Evolutionary conservation across 176 grass and related monocot species (phyloP).

Genomic region (Pharus latifolius): DNA sequence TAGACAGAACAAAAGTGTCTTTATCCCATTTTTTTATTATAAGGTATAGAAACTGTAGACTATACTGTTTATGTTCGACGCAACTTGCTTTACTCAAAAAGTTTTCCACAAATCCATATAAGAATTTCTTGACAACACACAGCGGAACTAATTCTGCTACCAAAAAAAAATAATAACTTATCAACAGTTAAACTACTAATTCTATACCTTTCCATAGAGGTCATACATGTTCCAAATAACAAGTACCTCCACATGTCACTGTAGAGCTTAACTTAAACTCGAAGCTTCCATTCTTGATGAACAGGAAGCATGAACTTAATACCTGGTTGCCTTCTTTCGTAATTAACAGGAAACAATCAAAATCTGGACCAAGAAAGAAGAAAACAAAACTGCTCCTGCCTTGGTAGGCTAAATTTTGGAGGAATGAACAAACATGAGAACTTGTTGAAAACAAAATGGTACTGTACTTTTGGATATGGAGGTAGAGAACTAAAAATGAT

Average conservation of each 20-base stretch:
- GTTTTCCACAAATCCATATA: background rate
- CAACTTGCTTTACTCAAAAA: background rate
- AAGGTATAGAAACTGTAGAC: too few relatives aligned
- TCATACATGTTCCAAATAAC: constrained; percentile 15
- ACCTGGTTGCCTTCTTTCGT: constrained; percentile 31
- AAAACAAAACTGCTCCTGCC: background rate
- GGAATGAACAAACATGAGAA: background rate
- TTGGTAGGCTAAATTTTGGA: background rate
- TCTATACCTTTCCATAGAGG: background rate
- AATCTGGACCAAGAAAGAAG: too few relatives aligned
- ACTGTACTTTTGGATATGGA: too few relatives aligned
- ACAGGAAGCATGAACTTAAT: too few relatives aligned
- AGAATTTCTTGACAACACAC: background rate
- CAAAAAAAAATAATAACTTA: too few relatives aligned
- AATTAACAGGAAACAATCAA: constrained; percentile 16
- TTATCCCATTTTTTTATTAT: too few relatives aligned
- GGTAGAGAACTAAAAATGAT: background rate
- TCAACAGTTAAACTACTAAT: too few relatives aligned
- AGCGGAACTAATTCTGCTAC: background rate
- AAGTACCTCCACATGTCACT: constrained; percentile 11
- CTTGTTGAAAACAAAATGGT: background rate
- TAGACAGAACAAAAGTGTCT: too few relatives aligned
- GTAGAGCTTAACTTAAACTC: background rate
- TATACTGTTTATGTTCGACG: background rate
- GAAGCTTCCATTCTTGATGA: too few relatives aligned